Conservation (phyloP, 2,329 filamentous ascomycete genomes). For the Thermomyces lanuginosus region DNA sequence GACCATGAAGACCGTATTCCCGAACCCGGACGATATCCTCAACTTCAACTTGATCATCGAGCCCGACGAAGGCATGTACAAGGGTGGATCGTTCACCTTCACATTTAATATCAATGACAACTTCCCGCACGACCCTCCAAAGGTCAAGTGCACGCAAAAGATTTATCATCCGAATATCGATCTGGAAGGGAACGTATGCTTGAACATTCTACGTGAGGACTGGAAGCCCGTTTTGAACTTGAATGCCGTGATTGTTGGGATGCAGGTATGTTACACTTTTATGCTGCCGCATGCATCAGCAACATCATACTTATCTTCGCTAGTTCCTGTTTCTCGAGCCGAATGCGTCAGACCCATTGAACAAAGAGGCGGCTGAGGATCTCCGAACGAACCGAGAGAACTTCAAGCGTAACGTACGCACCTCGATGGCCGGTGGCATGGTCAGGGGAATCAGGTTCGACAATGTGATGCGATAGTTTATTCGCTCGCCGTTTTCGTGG, state of each 20-base stretch:
- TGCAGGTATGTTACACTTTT: constrained; percentile 46
- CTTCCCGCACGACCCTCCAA: constrained; percentile 94
- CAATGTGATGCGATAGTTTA: constrained; percentile 49
- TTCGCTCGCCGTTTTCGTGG: too few species aligned
- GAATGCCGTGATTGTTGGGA: constrained; percentile 86
- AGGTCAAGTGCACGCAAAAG: constrained; percentile 92
- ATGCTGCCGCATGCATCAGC: not conserved
- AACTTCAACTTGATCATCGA: constrained; percentile 35
- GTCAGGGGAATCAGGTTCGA: constrained; percentile 64
- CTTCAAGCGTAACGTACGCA: constrained; percentile 82
- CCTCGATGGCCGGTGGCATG: constrained; percentile 62
- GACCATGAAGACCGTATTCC: constrained; percentile 43
- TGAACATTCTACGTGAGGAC: constrained; percentile 94
- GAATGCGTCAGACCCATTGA: constrained; percentile 91
- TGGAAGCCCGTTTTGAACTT: constrained; percentile 98
- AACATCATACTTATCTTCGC: too few species aligned
- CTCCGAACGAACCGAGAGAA: constrained; percentile 67
- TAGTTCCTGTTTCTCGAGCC: constrained; percentile 96
- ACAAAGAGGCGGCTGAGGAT: constrained; percentile 94
- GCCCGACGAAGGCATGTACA: constrained; percentile 56
- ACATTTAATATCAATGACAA: constrained; percentile 83
- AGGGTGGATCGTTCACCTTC: constrained; percentile 73
- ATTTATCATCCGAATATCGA: constrained; percentile 99
- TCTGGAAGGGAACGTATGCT: constrained; percentile 88
- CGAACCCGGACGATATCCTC: constrained; percentile 41